These are phyloP conservation scores for Wickerhamomyces chambardii DNA, from an alignment of 805 yeast species.

Conservation along the genomic window DNA sequence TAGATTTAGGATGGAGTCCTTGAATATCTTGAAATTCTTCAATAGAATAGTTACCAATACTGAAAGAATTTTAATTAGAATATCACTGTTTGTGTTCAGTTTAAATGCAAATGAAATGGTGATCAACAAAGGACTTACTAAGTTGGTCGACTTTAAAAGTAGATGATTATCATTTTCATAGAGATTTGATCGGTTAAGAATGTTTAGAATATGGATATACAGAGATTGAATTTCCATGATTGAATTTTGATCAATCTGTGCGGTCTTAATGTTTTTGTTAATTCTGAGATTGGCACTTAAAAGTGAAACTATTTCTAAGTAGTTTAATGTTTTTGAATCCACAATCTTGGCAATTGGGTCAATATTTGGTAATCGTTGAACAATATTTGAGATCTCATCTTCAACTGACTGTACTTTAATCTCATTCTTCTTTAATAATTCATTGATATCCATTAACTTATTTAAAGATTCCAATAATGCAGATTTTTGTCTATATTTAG, in stretches of 20 bases:
- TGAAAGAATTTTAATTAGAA: slow-evolving; percentile 10
- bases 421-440: neutral
- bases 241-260: slow-evolving; percentile 2
- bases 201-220: slow-evolving; percentile 7
- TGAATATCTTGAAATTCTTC: slow-evolving; percentile 3
- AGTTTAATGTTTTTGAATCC: neutral
- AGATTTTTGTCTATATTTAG: too few relatives aligned
- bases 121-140: slow-evolving; percentile 15
- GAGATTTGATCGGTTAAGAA: neutral
- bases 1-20: slow-evolving; percentile 5
- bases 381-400: neutral
- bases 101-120: slow-evolving; percentile 14
- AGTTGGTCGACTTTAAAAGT: slow-evolving; percentile 8
- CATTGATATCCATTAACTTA: neutral
- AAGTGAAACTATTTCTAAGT: slow-evolving; percentile 7
- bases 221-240: slow-evolving; percentile 10
- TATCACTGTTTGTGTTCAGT: slow-evolving; percentile 1
- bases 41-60: slow-evolving; percentile 10
- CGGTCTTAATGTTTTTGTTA: slow-evolving; percentile 8
- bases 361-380: neutral
- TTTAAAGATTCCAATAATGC: too few relatives aligned
- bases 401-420: neutral
- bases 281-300: slow-evolving; percentile 8
- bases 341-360: neutral
- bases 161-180: neutral